These are phyloP conservation scores for Coleophoma eucalyptorum DNA, from an alignment of 2,329 filamentous ascomycete species.

Conservation along the genomic window DNA sequence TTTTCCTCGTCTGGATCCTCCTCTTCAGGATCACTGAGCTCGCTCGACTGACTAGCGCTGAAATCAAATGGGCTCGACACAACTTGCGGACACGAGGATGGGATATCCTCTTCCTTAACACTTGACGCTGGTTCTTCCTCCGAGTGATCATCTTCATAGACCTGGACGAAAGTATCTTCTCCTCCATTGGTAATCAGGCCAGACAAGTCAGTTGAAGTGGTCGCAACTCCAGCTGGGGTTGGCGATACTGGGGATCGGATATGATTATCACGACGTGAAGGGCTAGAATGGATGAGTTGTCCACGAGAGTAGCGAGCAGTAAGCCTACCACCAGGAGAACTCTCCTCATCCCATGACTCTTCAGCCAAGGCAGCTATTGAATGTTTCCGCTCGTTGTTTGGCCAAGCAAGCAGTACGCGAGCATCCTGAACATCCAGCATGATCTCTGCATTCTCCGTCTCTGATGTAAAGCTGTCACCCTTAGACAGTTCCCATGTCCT, in stretches of 20 bases:
- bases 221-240: constrained; percentile 38
- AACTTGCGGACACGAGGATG: constrained; percentile 19
- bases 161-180: constrained; percentile 50
- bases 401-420: constrained; percentile 87
- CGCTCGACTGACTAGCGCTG: constrained; percentile 39
- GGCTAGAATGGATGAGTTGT: constrained; percentile 53
- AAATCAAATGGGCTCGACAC: constrained; percentile 16
- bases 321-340: constrained; percentile 46
- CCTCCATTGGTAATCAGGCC: constrained; percentile 35
- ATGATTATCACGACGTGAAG: constrained; percentile 45
- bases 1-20: constrained; percentile 89
- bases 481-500: constrained; percentile 82
- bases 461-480: constrained; percentile 84
- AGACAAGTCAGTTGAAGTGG: constrained; percentile 13
- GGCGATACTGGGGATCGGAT: constrained; percentile 78
- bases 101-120: constrained; percentile 4
- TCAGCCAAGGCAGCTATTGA: constrained; percentile 37
- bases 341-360: constrained; percentile 66
- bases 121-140: constrained; percentile 43
- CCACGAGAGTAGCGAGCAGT: constrained; percentile 26
- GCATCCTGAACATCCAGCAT: constrained; percentile 95
- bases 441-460: constrained; percentile 83
- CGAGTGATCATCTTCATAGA: constrained; percentile 68
- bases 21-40: constrained; percentile 51
- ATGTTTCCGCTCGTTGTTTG: constrained; percentile 48